Base-by-base conservation (phyloP, 495 filamentous ascomycete genomes). In the Margaritispora aquatica region DNA sequence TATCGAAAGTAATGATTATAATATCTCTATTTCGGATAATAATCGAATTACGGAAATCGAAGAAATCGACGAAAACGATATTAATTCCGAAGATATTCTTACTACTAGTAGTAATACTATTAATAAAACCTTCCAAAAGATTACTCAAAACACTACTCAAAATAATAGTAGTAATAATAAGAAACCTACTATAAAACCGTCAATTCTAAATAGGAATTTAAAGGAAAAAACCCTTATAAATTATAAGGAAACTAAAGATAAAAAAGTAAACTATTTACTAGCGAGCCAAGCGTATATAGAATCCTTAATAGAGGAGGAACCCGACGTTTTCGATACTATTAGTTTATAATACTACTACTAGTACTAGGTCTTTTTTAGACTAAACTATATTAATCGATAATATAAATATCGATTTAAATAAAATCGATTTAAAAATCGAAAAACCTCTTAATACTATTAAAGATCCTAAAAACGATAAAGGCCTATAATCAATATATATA, bases 401-500 rank as follows among this genome's bases (percentile, higher is more conserved):
- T 47, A 44, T 23, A 46, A 56, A 47, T n/a, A 46, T 22, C n/a
- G 41, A 44, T 46, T 23, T 56, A 3, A 8, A 44, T 56, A 56
- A 56, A 47, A 46, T 20, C 41, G 10, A 47, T 7, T 47, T 47
- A 7, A 47, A 47, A 47, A 22, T 19, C 29, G 5, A 5, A 5
- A 34, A 34, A 34, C 29, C 29, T 47, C 17, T 20, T 31, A 54
- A n/a, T 54, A 31, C 21, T 5, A 26, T 54, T 54, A 34, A 34
- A 59, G 29, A 52, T n/a, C 47, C 49, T 59, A 59, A 41, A 38
- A 7, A 2, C n/a, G 51, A 52, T 53, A 59, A 46, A 59, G 26
- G 57, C 55, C 41, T 51, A 51, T 38, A 59, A 48, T 29, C n/a
- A n/a, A n/a, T 26, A 50, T 38, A 52, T 24, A 27, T 59, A 59